These are phyloP conservation scores for Cinchona pubescens DNA, from an alignment of 257 asterid genomes.

Conservation along the genomic window DNA sequence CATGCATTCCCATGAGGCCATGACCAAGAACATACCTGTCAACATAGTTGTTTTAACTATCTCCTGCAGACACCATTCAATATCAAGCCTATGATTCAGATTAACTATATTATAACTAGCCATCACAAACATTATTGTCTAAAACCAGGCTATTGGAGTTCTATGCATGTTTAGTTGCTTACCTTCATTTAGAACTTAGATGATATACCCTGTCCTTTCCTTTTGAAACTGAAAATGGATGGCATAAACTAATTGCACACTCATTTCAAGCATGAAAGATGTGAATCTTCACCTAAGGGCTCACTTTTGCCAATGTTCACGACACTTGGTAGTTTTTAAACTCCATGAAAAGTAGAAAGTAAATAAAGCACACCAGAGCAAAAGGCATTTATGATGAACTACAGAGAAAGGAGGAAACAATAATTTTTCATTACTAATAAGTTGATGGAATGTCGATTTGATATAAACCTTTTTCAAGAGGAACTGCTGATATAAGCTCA, in stretches of 20 bases:
- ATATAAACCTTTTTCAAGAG: slow-evolving; percentile 68
- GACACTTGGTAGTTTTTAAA: too few species aligned
- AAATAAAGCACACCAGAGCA: too few species aligned
- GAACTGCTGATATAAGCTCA: slow-evolving; percentile 80
- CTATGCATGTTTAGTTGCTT: neutral
- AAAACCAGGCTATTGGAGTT: neutral
- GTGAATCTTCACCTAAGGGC: neutral
- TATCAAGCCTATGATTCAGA: neutral
- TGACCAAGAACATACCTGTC: neutral
- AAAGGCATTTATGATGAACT: neutral
- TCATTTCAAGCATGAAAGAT: neutral
- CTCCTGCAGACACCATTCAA: neutral
- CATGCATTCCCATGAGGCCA: neutral
- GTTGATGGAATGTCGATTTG: neutral
- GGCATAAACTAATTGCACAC: neutral
- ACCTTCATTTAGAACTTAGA: too few species aligned
- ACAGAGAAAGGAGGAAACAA: too few species aligned
- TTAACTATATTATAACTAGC: neutral
- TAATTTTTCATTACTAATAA: too few species aligned
- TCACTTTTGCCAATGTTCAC: neutral
- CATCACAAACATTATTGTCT: neutral
- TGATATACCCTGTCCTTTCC: neutral
- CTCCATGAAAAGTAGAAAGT: neutral
- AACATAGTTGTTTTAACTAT: neutral
- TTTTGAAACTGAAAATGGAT: too few species aligned